Evolutionary conservation across 2,329 filamentous ascomycete genomes (phyloP).

Genomic region (Botrytis tulipae): DNA sequence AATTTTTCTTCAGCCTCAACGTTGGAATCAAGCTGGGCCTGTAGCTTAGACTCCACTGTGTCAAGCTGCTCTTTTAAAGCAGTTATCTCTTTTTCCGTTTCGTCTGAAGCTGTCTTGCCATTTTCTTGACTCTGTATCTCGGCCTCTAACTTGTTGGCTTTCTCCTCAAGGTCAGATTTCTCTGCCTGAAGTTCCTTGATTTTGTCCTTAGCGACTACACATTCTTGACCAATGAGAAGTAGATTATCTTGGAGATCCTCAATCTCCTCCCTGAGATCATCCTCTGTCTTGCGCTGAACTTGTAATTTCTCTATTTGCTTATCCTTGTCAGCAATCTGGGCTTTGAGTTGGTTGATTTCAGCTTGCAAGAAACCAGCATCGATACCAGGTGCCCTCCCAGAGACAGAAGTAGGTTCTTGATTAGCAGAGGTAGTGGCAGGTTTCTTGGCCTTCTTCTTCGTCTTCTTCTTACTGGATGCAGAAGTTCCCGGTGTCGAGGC

Average conservation of each 20-base stretch:
- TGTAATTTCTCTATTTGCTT: constrained; percentile 69
- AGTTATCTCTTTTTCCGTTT: background rate
- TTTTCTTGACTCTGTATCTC: constrained; percentile 71
- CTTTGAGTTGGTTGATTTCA: constrained; percentile 36
- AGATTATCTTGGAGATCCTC: constrained; percentile 80
- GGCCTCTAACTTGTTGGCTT: constrained; percentile 66
- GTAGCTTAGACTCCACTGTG: background rate
- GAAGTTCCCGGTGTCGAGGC: constrained; percentile 38
- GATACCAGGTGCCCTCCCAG: constrained; percentile 23
- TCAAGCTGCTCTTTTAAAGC: background rate
- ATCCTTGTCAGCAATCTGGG: constrained; percentile 45
- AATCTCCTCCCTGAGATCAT: constrained; percentile 80
- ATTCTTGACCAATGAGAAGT: constrained; percentile 74
- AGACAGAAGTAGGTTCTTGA: constrained; percentile 31
- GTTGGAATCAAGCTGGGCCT: constrained; percentile 39
- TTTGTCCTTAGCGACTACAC: constrained; percentile 78
- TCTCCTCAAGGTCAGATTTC: constrained; percentile 62
- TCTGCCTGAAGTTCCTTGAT: constrained; percentile 68
- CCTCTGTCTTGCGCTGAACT: constrained; percentile 70
- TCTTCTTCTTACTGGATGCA: constrained; percentile 64
- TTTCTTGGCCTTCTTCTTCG: constrained; percentile 78
- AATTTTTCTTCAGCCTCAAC: constrained; percentile 53
- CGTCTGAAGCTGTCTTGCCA: background rate
- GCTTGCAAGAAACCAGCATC: constrained; percentile 27
- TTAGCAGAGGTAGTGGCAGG: constrained; percentile 41